These are phyloP conservation scores for Cladosporium halotolerans DNA, from an alignment of 2,329 filamentous ascomycete species.

Conservation along the genomic window DNA sequence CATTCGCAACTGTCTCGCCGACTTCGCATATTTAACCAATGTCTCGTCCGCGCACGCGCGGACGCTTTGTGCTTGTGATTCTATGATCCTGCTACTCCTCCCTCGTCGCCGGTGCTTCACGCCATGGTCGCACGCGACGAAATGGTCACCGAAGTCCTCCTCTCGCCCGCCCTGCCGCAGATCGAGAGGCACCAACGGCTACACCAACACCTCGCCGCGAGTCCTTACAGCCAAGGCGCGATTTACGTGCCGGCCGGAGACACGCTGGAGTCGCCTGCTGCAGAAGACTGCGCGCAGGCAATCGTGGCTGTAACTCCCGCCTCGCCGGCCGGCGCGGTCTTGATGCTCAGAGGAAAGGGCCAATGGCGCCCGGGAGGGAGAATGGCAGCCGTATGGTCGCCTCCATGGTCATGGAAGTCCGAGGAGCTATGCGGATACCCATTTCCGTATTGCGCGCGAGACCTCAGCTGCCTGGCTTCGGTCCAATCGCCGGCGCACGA, in stretches of 20 bases:
- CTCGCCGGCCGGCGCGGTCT: neutral
- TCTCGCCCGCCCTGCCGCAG: neutral
- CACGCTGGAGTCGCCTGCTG: neutral
- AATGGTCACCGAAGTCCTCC: neutral
- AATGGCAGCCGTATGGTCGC: neutral
- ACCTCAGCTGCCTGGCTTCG: neutral
- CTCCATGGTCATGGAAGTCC: constrained; percentile 1
- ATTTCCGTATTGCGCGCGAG: neutral
- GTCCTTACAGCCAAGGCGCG: neutral
- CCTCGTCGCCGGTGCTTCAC: too few relatives aligned
- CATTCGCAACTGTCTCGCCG: too few relatives aligned
- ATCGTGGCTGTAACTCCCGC: neutral
- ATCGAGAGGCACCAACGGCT: neutral
- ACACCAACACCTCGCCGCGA: neutral
- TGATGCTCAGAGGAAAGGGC: neutral
- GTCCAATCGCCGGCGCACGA: neutral
- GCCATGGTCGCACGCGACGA: neutral
- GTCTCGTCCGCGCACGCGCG: too few relatives aligned
- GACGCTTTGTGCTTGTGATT: too few relatives aligned
- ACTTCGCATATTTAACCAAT: too few relatives aligned
- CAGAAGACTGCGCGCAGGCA: neutral
- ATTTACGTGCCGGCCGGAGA: neutral
- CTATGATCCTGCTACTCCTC: too few relatives aligned
- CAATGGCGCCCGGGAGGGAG: neutral
- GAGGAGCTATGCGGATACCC: constrained; percentile 3